phyloP scores from a whole-genome alignment of 805 yeast genomes.

The Saturnispora galanensis region DNA sequence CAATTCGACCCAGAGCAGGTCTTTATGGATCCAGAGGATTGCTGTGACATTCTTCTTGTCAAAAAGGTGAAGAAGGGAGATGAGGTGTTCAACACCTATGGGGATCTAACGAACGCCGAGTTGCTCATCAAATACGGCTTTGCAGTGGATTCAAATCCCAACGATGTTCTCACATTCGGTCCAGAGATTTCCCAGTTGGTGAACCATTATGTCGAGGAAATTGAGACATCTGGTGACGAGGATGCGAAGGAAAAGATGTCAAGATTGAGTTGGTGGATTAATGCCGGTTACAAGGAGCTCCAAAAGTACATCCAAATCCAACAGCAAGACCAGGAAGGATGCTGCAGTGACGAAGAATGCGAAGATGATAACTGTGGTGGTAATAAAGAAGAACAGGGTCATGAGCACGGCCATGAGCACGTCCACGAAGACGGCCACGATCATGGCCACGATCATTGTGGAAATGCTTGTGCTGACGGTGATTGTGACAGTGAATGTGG shows the following conservation, averaged over 20 bases:
- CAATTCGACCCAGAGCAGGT: constrained; percentile 19
- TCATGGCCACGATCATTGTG: too few relatives aligned
- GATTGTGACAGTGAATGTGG: constrained; percentile 22
- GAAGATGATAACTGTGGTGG: constrained; percentile 12
- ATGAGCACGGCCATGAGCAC: constrained; percentile 11
- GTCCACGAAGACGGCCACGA: constrained; percentile 13
- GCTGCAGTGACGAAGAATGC: constrained; percentile 7
- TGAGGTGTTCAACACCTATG: constrained; percentile 80
- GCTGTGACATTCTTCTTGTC: constrained; percentile 61
- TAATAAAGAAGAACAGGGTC: constrained; percentile 5
- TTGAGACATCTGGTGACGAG: constrained; percentile 13
- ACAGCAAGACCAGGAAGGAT: constrained; percentile 3
- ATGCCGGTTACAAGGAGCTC: constrained; percentile 15
- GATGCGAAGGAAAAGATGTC: constrained; percentile 4
- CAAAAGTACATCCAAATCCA: constrained; percentile 12
- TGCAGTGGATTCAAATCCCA: constrained; percentile 40
- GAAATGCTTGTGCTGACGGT: constrained; percentile 7
- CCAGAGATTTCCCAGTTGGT: constrained; percentile 28
- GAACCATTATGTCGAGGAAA: constrained; percentile 12
- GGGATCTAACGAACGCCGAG: constrained; percentile 56
- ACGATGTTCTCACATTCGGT: constrained; percentile 52
- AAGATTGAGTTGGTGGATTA: constrained; percentile 18
- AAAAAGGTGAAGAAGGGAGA: constrained; percentile 34
- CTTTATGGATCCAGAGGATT: constrained; percentile 35
- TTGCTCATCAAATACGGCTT: constrained; percentile 76